Conservation (phyloP, 2,329 filamentous ascomycete species). For the Cercospora canescens region DNA sequence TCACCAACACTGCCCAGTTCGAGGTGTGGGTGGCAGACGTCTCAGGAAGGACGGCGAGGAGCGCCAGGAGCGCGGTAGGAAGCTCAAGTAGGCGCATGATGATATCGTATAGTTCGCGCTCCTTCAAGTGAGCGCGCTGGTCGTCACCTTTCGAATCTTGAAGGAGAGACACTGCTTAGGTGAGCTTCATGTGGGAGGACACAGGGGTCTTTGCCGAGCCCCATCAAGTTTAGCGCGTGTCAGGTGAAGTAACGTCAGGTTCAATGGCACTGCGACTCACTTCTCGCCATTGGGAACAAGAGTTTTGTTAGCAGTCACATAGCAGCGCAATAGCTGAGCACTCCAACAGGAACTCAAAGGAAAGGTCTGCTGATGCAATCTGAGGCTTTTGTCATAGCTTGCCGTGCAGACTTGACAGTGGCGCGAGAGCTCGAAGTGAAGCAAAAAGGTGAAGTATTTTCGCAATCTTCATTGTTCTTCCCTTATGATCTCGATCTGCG, state of each 20-base stretch:
- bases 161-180: not conserved
- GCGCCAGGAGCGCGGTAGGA: conserved; percentile 29
- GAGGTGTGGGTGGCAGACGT: conserved; percentile 79
- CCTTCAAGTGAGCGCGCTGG: not conserved
- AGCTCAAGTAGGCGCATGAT: conserved; percentile 31
- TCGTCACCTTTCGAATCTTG: not conserved
- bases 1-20: conserved; percentile 99
- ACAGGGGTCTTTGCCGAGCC: conserved; percentile 7
- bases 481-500: not conserved
- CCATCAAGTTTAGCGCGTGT: not conserved
- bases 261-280: not conserved
- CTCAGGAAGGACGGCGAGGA: conserved; percentile 34
- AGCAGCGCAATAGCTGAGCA: not conserved
- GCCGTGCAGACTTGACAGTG: not conserved
- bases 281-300: not conserved
- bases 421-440: not conserved
- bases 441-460: not conserved
- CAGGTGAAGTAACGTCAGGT: conserved; percentile 3
- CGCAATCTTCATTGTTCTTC: not conserved
- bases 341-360: not conserved
- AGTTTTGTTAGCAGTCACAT: not conserved
- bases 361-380: not conserved
- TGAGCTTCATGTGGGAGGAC: conserved; percentile 1
- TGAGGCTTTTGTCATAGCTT: not conserved
- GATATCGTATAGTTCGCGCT: not conserved